These are phyloP conservation scores for Globisporangium cederbergense DNA, from an alignment of 352 stramenopile species.

Conservation along the genomic window DNA sequence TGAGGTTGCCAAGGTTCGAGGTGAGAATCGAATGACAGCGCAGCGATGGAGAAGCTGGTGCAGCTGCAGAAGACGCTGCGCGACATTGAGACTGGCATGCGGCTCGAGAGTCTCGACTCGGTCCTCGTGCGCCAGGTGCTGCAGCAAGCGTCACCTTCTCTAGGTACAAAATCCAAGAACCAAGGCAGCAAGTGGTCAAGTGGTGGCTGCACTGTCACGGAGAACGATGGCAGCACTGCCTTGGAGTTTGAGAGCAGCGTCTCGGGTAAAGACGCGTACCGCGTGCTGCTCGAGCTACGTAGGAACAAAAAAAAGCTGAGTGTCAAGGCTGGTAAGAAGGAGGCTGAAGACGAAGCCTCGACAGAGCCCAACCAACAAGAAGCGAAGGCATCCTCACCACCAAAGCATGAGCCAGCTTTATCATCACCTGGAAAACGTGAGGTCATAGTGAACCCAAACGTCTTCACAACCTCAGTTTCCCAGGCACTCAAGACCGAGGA, in stretches of 20 bases:
- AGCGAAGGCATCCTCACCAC: neutral
- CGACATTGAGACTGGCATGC: slow-evolving; percentile 49
- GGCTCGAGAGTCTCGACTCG: slow-evolving; percentile 41
- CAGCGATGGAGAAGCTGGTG: slow-evolving; percentile 24
- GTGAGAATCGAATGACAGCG: neutral
- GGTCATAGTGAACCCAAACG: neutral
- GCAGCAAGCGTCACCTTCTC: slow-evolving; percentile 18
- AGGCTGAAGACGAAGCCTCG: neutral
- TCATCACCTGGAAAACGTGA: neutral
- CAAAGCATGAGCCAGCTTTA: neutral
- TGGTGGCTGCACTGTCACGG: neutral
- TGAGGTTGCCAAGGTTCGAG: neutral
- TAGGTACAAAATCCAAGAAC: neutral
- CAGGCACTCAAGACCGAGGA: neutral
- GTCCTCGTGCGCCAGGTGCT: slow-evolving; percentile 53
- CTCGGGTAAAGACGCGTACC: slow-evolving; percentile 37
- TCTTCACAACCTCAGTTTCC: neutral
- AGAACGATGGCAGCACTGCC: neutral
- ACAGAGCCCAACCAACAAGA: neutral
- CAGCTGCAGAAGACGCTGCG: slow-evolving; percentile 47
- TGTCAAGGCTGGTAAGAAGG: neutral
- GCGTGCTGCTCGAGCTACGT: slow-evolving; percentile 32
- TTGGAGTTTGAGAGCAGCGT: slow-evolving; percentile 10
- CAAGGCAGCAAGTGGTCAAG: neutral
- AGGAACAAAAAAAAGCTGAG: slow-evolving; percentile 18